A percentile compares a stretch with the other conserved stretches of the same genome.
Conservation (phyloP, 306 rosid species). For the Sicyos baderoa region DNA sequence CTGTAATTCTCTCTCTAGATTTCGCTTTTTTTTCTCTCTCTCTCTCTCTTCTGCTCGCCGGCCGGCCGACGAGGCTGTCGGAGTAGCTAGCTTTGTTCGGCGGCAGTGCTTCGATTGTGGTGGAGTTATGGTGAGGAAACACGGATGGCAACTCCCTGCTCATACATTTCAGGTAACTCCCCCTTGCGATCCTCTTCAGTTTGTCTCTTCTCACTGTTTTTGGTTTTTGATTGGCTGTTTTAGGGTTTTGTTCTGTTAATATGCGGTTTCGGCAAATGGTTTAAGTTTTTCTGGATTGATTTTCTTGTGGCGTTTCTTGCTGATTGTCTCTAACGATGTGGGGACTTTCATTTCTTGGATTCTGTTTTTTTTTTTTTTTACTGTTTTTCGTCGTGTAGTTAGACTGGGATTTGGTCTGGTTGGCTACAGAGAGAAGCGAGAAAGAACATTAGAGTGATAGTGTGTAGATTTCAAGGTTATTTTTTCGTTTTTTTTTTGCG, state of each 20-base stretch:
- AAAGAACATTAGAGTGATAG: neutral
- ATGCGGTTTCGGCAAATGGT: neutral
- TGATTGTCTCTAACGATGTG: neutral
- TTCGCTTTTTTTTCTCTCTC: neutral
- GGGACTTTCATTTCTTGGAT: neutral
- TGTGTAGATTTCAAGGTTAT: no score
- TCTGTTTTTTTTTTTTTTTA: neutral
- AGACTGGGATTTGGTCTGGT: slow-evolving; percentile 9
- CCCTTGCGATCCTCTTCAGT: neutral
- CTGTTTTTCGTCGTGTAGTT: neutral
- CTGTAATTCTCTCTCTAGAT: neutral
- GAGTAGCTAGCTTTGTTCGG: slow-evolving; percentile 26
- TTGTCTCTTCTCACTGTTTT: neutral
- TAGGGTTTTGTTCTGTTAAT: slow-evolving; percentile 18
- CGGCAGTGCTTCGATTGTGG: slow-evolving; percentile 20
- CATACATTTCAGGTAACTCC: slow-evolving; percentile 85
- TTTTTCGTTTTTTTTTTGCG: no score
- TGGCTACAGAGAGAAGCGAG: neutral
- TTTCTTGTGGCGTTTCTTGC: neutral
- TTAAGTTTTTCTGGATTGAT: neutral
- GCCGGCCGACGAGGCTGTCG: slow-evolving; percentile 6
- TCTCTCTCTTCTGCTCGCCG: slow-evolving; percentile 14
- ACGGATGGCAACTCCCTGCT: slow-evolving; percentile 98
- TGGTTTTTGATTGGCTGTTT: neutral
- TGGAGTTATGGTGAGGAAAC: slow-evolving; percentile 75